Percentiles rank a stretch among this genome's conserved stretches.
These are phyloP conservation scores for Cryptosporidium xiaoi DNA, from an alignment of 169 alveolate genomes.

Conservation along the genomic window DNA sequence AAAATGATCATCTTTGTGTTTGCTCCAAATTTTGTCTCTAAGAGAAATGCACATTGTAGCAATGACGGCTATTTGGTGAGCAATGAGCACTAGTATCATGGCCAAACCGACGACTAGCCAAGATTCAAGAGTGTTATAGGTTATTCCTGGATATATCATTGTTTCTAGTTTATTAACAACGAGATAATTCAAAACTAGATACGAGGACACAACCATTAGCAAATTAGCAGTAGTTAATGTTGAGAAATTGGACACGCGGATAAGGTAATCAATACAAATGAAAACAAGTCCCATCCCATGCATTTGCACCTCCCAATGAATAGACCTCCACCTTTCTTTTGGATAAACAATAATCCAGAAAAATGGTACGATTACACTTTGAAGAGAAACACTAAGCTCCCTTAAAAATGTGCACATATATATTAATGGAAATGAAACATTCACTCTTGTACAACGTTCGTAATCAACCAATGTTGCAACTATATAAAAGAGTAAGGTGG, in stretches of 20 bases:
- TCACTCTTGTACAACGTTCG: constrained; percentile 26
- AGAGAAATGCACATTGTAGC: constrained; percentile 38
- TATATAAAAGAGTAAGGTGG: constrained; percentile 28
- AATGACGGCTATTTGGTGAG: constrained; percentile 63
- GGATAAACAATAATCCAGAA: constrained; percentile 72
- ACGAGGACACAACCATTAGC: constrained; percentile 35
- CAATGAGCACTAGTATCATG: constrained; percentile 27
- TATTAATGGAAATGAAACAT: constrained; percentile 35
- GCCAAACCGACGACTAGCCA: constrained; percentile 65
- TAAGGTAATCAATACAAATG: constrained; percentile 47
- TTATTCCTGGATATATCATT: constrained; percentile 67
- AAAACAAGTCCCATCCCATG: constrained; percentile 68
- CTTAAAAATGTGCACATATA: constrained; percentile 52
- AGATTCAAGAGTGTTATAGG: constrained; percentile 55
- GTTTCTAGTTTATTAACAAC: constrained; percentile 66
- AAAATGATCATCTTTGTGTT: constrained; percentile 37
- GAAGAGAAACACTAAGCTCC: constrained; percentile 57
- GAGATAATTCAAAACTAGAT: constrained; percentile 17
- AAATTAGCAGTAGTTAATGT: constrained; percentile 30
- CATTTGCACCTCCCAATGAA: constrained; percentile 62
- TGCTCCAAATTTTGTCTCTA: constrained; percentile 33
- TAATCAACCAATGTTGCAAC: constrained; percentile 53
- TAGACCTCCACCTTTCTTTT: constrained; percentile 67
- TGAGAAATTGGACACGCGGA: constrained; percentile 54
- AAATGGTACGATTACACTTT: constrained; percentile 71